phyloP scores from a whole-genome alignment of 768 basidiomycete genomes.

The Phylloporus scabripes region DNA sequence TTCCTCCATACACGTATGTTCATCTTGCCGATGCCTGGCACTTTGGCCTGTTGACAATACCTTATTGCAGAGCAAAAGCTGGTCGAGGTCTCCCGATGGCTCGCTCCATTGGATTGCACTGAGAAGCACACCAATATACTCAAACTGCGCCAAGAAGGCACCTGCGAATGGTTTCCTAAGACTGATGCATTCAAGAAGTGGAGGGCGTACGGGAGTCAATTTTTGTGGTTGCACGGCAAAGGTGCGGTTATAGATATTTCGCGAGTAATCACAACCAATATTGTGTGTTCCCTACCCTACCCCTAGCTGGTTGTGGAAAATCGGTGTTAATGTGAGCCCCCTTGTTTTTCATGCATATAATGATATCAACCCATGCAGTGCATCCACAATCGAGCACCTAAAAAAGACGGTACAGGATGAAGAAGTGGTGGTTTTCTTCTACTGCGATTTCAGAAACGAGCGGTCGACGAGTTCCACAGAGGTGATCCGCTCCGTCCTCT shows the following conservation, averaged over 20 bases:
- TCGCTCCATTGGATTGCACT: background rate
- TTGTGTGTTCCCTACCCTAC: too few relatives aligned
- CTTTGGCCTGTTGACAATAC: too few relatives aligned
- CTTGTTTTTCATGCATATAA: too few relatives aligned
- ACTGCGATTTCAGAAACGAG: conserved; percentile 3
- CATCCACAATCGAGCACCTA: conserved; percentile 1
- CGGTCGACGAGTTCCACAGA: background rate
- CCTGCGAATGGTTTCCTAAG: background rate
- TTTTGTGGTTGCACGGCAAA: conserved; percentile 4
- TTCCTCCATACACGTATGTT: too few relatives aligned
- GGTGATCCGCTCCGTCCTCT: conserved; percentile 3
- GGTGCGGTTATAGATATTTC: background rate
- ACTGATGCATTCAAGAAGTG: background rate
- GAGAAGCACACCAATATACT: background rate
- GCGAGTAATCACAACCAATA: background rate
- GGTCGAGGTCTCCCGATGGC: conserved; percentile 1
- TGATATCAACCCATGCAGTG: too few relatives aligned
- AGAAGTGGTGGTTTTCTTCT: conserved; percentile 1
- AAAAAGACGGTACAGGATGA: background rate
- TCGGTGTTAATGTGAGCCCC: conserved; percentile 1
- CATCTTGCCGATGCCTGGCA: too few relatives aligned
- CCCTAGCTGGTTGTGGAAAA: conserved; percentile 1
- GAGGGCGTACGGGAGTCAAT: background rate
- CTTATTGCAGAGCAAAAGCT: conserved; percentile 1
- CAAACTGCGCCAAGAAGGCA: background rate